phyloP scores from a whole-genome alignment of 805 yeast genomes.

The Maudiozyma bulderi region DNA sequence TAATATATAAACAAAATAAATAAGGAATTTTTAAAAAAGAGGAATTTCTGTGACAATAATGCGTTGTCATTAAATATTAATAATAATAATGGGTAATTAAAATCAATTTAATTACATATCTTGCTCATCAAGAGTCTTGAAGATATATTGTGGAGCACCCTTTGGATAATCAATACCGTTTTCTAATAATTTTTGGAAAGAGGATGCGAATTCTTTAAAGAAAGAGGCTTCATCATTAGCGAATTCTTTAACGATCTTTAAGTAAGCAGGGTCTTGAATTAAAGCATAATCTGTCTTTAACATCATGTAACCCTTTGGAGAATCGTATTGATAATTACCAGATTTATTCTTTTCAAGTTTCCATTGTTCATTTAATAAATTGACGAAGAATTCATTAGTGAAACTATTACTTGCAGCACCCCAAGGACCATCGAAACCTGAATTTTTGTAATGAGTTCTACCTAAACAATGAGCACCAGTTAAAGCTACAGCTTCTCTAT shows the following conservation, averaged over 20 bases:
- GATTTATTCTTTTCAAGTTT: constrained; percentile 45
- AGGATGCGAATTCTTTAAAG: constrained; percentile 54
- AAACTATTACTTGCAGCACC: constrained; percentile 69
- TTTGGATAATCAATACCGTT: constrained; percentile 62
- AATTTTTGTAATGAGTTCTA: constrained; percentile 56
- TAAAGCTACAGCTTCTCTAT: constrained; percentile 63
- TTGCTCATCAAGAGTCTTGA: constrained; percentile 67
- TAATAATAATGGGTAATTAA: not conserved
- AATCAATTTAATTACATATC: constrained; percentile 16
- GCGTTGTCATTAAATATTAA: not conserved
- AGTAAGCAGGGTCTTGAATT: constrained; percentile 49
- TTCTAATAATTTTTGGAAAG: constrained; percentile 63
- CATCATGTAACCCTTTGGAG: constrained; percentile 71
- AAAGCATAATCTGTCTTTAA: constrained; percentile 71
- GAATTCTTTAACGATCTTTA: constrained; percentile 52
- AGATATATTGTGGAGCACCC: constrained; percentile 33
- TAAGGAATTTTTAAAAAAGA: too few relatives aligned
- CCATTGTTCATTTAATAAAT: constrained; percentile 47
- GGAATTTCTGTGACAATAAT: too few relatives aligned
- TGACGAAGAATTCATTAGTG: constrained; percentile 61
- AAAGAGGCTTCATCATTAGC: constrained; percentile 57
- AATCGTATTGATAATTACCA: constrained; percentile 55
- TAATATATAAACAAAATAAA: too few relatives aligned
- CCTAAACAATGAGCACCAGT: constrained; percentile 74
- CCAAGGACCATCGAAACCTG: constrained; percentile 89